phyloP scores from a whole-genome alignment of 176 grass and related monocot genomes.

The Triticum dicoccoides region DNA sequence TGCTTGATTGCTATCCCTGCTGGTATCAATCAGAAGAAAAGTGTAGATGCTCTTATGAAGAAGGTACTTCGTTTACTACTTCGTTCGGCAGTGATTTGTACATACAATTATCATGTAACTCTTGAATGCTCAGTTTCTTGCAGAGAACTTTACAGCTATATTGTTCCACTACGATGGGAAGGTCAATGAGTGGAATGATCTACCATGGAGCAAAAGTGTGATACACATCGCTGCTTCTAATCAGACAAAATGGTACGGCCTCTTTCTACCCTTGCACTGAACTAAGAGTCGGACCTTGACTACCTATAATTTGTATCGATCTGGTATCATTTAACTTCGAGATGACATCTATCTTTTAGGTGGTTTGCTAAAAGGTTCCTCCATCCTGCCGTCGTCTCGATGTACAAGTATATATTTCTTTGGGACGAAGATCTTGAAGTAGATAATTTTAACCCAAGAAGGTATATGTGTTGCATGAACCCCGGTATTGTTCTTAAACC shows the following conservation, averaged over 20 bases:
- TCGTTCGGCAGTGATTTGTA: conserved; percentile 8
- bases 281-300: conserved; percentile 11
- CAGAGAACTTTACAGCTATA: conserved; percentile 93
- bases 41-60: conserved; percentile 77
- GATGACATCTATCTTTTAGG: conserved; percentile 47
- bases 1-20: conserved; percentile 77
- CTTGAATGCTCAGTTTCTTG: conserved; percentile 85
- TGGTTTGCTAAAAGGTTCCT: conserved; percentile 99
- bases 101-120: conserved; percentile 42
- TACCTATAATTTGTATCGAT: not conserved
- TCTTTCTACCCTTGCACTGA: conserved; percentile 18
- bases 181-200: conserved; percentile 82
- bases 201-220: conserved; percentile 78
- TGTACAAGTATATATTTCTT: conserved; percentile 85
- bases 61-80: conserved; percentile 58
- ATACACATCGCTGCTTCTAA: conserved; percentile 85
- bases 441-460: conserved; percentile 68
- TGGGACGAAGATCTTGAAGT: conserved; percentile 93
- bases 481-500: not conserved
- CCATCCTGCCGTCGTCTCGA: conserved; percentile 74
- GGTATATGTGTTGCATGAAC: conserved; percentile 45
- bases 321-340: conserved; percentile 21
- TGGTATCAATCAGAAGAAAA: conserved; percentile 81
- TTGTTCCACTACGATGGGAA: conserved; percentile 98
- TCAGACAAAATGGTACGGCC: conserved; percentile 81